Percentiles rank a stretch among this genome's conserved stretches.
Evolutionary conservation across 148 eudicot species (phyloP).

Genomic region (Diospyros lotus): DNA sequence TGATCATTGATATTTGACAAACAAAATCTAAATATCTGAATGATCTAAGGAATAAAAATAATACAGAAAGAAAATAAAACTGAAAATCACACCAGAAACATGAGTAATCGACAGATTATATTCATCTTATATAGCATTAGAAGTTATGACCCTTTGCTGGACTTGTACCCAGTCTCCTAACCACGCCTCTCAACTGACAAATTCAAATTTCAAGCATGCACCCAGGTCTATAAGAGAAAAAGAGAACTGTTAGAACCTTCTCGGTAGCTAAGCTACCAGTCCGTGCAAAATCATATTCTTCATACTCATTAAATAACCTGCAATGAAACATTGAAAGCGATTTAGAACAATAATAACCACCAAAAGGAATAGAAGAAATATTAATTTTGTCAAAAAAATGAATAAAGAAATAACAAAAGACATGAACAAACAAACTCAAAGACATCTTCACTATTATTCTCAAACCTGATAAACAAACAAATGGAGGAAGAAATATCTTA

Average conservation of each 20-base stretch:
- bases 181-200: too few species aligned
- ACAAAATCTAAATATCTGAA: neutral
- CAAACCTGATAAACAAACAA: neutral
- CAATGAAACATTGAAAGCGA: conserved; percentile 3
- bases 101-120: neutral
- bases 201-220: neutral
- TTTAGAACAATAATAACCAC: neutral
- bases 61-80: too few species aligned
- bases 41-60: too few species aligned
- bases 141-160: neutral
- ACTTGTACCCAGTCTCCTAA: neutral
- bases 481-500: neutral
- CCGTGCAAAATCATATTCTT: conserved; percentile 85
- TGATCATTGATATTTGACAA: neutral
- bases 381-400: neutral
- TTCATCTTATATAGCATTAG: neutral
- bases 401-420: neutral
- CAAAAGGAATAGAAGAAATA: neutral
- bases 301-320: conserved; percentile 70
- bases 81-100: neutral
- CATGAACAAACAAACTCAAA: neutral
- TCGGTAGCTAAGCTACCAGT: conserved; percentile 71
- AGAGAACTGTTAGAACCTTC: conserved; percentile 35
- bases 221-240: conserved; percentile 3
- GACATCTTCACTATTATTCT: neutral